Evolutionary conservation across 768 basidiomycete genomes (phyloP).

Genomic region (Steccherinum ochraceum): DNA sequence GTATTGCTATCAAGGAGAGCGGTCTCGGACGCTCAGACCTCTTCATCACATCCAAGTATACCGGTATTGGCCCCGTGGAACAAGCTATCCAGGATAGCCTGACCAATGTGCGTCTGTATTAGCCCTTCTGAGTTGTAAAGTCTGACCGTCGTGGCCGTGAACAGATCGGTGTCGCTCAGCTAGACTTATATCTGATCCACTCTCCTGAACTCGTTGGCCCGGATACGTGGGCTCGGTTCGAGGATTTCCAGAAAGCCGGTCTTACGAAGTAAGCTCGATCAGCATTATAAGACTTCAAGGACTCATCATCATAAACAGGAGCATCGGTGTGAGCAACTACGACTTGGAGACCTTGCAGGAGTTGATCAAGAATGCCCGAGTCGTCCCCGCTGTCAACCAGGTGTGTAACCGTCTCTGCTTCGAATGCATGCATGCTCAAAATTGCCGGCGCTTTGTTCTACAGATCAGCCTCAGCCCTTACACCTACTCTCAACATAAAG

Average conservation of each 20-base stretch:
- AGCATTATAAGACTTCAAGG: no score
- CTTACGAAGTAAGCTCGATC: constrained; percentile 32
- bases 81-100: constrained; percentile 43
- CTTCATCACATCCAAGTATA: constrained; percentile 44
- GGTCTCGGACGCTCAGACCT: constrained; percentile 28
- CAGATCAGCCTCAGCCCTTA: constrained; percentile 51
- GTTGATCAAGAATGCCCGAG: constrained; percentile 41
- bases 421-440: no score
- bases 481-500: constrained; percentile 53
- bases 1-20: constrained; percentile 28
- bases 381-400: constrained; percentile 70
- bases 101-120: constrained; percentile 31
- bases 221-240: constrained; percentile 51
- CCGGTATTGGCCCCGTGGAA: constrained; percentile 28
- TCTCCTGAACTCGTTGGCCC: constrained; percentile 29
- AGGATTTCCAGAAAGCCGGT: constrained; percentile 40
- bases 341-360: constrained; percentile 42
- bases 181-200: constrained; percentile 74
- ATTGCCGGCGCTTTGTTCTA: no score
- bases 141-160: no score
- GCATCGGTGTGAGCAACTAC: constrained; percentile 73
- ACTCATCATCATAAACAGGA: no score
- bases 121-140: background rate
- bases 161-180: constrained; percentile 52
- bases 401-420: no score